Base-by-base conservation (phyloP, 495 filamentous ascomycete species). In the Penicillium lividum region DNA sequence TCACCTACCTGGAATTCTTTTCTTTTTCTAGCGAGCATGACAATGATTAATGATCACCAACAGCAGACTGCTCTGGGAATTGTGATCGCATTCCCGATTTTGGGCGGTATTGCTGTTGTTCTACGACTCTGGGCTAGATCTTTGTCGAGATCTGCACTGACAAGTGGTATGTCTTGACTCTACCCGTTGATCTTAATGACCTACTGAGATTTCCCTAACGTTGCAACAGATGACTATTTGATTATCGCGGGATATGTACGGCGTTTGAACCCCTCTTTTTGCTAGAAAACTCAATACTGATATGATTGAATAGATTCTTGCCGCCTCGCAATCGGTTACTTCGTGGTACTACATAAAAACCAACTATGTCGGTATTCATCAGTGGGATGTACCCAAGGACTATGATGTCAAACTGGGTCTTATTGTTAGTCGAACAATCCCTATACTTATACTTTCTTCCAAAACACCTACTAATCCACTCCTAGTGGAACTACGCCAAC, bases 321-420 rank as follows among this genome's bases (percentile, higher is more conserved):
- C 67, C 7, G 28, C 70, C 7, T 55, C 29, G 5, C 67, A 71
- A 52, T 62, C 67, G 0, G 50, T 70, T 15, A 70, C 71, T 8
- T 62, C 64, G 3, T 73, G 71, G 71, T 64, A 70, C 53, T 73
- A 77, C 40, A 82, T 82, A 67, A 81, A 81, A 54, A 72, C 77
- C 15, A 80, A 79, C 58, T 82, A 77, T 61, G 63, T 81, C 48
- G 82, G 82, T 33, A 76, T 82, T 34, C 77, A 79, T 51, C 29
- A 58, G 18, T 64, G 69, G 54, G 75, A 81, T 53, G 68, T 84
- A 5, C 81, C 80, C 4, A 44, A 52, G 43, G 60, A 68, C 43
- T 54, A 60, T 34, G 51, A 69, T 54, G 44, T 47, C 4, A 62
- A 63, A 54, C 13, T 31, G 16, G 66, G 59, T 1, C 34, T 63